phyloP scores from a whole-genome alignment of 2,329 filamentous ascomycete species.

The Stromatinia cepivora region DNA sequence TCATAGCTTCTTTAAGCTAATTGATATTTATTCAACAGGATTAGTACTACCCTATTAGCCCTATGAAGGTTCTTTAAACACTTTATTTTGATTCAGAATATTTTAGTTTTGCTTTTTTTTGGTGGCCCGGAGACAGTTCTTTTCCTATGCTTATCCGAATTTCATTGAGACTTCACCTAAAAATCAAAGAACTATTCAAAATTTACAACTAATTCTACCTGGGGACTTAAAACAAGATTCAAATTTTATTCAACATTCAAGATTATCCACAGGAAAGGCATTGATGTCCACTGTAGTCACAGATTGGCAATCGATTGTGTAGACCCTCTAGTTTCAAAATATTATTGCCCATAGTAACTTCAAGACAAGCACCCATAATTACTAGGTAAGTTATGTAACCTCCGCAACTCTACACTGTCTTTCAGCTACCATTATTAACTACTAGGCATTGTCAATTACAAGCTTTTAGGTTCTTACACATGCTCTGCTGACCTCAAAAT shows the following conservation, averaged over 20 bases:
- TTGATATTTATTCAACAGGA: too few species aligned
- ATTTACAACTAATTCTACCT: too few species aligned
- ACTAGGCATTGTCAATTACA: background rate
- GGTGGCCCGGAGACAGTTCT: background rate
- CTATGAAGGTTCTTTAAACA: background rate
- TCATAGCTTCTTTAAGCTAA: background rate
- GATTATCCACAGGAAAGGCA: background rate
- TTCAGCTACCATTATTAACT: background rate
- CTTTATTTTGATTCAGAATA: background rate
- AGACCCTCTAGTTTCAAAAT: background rate
- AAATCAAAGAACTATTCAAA: background rate
- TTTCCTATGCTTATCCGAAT: background rate
- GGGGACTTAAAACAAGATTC: background rate
- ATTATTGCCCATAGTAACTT: background rate
- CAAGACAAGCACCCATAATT: background rate
- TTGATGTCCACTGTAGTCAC: background rate
- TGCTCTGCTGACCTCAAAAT: too few species aligned
- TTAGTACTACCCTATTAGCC: accelerated
- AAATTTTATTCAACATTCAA: background rate
- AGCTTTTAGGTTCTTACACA: background rate
- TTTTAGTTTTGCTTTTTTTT: too few species aligned
- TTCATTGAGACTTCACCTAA: background rate
- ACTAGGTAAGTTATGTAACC: background rate
- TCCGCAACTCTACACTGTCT: too few species aligned
- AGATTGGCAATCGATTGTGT: background rate